Evolutionary conservation across 495 filamentous ascomycete species (phyloP), one percentile per base, ranked within the genome.

Genomic region (Penicillium ucsense): DNA sequence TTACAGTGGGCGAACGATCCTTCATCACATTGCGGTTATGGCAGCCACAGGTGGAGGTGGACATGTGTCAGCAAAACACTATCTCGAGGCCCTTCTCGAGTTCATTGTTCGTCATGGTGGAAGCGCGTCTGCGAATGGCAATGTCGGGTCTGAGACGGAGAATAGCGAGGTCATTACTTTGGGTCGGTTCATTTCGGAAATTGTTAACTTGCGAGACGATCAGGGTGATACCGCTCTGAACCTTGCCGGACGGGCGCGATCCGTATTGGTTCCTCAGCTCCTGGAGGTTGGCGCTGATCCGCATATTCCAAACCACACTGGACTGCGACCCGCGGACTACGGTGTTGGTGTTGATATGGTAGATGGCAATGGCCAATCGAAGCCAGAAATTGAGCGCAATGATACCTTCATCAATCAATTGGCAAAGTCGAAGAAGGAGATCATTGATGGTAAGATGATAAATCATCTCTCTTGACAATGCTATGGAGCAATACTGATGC

Each of bases 1-100:
- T 66, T 80, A 84, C 42, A 86, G 84, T 61, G 92, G 90, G 8
- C 79, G 94, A 30, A 96, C 91, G 2, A 86, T 97, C 37, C 66
- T 98, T 12, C 92, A 98, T 60, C 92, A 98, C 60, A 96, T 98
- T 54, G 91, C 92, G 5, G 76, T 97, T 35, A 89, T 90, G 38
- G 95, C 88, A 43, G 92, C 88, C 2, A 89, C 95, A 56, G 91
- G 94, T 57, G 90, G 89, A 6, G 78, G 91, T 28, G 86, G 82
- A 39, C 67, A 74, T 52, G 76, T 82, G 11, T 86, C 88, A 8
- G 89, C 86, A 47, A 84, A 88, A 54, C 94, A 95, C 56, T 97
- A 98, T 58, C 79, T 98, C 20, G 89, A 97, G 66, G 85, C 86
- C 10, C 70, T 98, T 31, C 73, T 98, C 0, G 91, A 95, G 56